Evolutionary conservation across 1,284 basidiomycete genomes (phyloP), one percentile per base, ranked within the genome.

Genomic region (Bjerkandera adusta): DNA sequence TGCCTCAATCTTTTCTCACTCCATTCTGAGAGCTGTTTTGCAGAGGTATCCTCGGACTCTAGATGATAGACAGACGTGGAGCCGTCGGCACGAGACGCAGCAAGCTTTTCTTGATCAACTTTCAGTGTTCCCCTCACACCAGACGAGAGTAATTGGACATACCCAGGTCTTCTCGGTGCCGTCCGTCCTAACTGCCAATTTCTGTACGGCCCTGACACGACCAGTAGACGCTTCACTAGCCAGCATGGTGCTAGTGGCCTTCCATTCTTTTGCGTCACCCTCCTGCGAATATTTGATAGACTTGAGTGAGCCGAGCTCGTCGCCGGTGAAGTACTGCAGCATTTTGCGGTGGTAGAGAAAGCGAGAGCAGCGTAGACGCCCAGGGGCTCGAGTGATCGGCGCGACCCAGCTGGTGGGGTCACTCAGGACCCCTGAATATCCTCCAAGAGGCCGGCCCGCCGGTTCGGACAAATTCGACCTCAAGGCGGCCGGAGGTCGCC

Each of bases 221-320:
- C 67, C 69, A 34, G 58, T 57, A 13, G 54, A 48, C n/a, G 39
- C 40, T 26, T 56, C 54, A 4, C 67, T 66, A 39, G 69, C 63
- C 27, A 68, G 57, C 3, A 79, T 39, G 13, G 64, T 70, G 39
- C 66, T 58, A 1, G 66, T 45, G 18, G 61, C 47, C 39, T 63
- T 70, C 63, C 62, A 64, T 43, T 55, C 52, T 24, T 57, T 13
- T 18, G 1, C 12, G 3, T 21, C 40, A 1, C 53, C 50, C 3
- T 37, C 49, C 18, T 39, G 38, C 5, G 60, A 40, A 50, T 76
- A 83, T n/a, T 56, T 65, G 44, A 87, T 56, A 7, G 75, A 63
- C 63, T 88, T 89, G 48, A 90, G 72, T 46, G 76, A 77, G 20
- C 88, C 88, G 20, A 86, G 77, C 53, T 86, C 81, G 64, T 90